Conservation (phyloP, 768 basidiomycete genomes). For the Phaeotremella skinneri region DNA sequence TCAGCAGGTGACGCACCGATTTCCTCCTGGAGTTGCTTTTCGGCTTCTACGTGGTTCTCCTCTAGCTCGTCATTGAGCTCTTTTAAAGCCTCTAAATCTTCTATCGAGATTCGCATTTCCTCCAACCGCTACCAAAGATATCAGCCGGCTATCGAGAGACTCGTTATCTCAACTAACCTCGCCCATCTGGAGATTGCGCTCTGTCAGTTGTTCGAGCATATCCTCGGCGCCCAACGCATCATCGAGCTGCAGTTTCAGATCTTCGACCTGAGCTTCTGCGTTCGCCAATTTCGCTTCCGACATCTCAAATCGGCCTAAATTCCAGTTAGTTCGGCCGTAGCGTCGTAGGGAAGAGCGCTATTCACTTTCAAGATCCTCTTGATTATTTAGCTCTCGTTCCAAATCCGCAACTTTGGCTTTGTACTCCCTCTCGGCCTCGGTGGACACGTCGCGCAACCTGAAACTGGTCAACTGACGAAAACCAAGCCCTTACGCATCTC, state of each 20-base stretch:
- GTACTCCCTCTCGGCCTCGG: slow-evolving; percentile 82
- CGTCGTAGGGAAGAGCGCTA: background rate
- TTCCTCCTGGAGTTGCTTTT: slow-evolving; percentile 84
- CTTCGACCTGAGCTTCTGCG: slow-evolving; percentile 87
- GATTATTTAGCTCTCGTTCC: slow-evolving; percentile 76
- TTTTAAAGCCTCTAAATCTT: slow-evolving; percentile 91
- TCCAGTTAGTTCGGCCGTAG: slow-evolving; percentile 22
- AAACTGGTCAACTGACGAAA: background rate
- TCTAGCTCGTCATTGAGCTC: slow-evolving; percentile 97
- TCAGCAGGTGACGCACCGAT: slow-evolving; percentile 60
- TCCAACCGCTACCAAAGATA: slow-evolving; percentile 74
- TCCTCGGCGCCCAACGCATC: slow-evolving; percentile 94
- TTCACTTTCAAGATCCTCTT: slow-evolving; percentile 78
- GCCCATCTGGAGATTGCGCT: slow-evolving; percentile 84
- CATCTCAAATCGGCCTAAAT: slow-evolving; percentile 72
- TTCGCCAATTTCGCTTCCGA: slow-evolving; percentile 76
- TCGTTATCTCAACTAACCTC: slow-evolving; percentile 60
- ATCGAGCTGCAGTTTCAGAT: slow-evolving; percentile 89
- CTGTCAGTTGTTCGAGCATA: slow-evolving; percentile 90
- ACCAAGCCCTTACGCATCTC: background rate
- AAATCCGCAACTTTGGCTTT: slow-evolving; percentile 76
- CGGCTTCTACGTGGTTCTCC: slow-evolving; percentile 91
- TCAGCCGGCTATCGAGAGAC: slow-evolving; percentile 4
- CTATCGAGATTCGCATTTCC: slow-evolving; percentile 92
- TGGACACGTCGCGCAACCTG: slow-evolving; percentile 82